phyloP scores from a whole-genome alignment of 148 eudicot species.

The Amaranthus cruentus region DNA sequence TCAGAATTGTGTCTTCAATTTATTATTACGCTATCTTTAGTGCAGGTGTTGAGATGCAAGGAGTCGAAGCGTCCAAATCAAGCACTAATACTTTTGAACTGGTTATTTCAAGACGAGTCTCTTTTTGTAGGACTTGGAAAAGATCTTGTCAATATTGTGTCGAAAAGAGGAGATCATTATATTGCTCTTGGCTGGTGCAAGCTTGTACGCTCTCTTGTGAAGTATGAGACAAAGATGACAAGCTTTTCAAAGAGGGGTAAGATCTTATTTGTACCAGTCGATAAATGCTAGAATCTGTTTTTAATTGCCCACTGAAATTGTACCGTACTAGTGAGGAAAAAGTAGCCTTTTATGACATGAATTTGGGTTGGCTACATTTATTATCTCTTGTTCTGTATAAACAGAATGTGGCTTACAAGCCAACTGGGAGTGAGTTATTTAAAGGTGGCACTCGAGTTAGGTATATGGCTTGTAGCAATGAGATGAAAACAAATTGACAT shows the following conservation, averaged over 20 bases:
- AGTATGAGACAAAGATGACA: conserved; percentile 42
- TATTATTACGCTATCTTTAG: background rate
- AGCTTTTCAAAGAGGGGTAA: conserved; percentile 42
- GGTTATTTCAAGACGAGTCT: conserved; percentile 72
- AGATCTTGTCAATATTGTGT: conserved; percentile 40
- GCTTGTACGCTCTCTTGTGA: conserved; percentile 55
- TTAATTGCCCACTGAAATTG: background rate
- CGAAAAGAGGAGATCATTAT: conserved; percentile 59
- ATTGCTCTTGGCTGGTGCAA: conserved; percentile 78
- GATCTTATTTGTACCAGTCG: background rate
- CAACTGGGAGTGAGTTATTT: background rate
- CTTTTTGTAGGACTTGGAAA: conserved; percentile 44
- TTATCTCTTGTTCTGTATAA: background rate
- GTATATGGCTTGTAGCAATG: background rate
- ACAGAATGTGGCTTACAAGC: background rate
- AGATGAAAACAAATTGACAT: background rate
- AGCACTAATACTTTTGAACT: conserved; percentile 56
- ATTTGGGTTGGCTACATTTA: background rate
- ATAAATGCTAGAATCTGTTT: background rate
- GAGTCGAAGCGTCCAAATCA: conserved; percentile 46
- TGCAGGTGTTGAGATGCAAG: conserved; percentile 46
- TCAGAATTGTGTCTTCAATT: conserved; percentile 2
- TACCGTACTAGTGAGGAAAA: background rate
- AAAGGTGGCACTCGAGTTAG: background rate
- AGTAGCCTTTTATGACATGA: background rate